A percentile compares a stretch with the other conserved stretches of the same genome.
Evolutionary conservation across 176 grass and related monocot genomes (phyloP).

Genomic region (Hordeum marinum): DNA sequence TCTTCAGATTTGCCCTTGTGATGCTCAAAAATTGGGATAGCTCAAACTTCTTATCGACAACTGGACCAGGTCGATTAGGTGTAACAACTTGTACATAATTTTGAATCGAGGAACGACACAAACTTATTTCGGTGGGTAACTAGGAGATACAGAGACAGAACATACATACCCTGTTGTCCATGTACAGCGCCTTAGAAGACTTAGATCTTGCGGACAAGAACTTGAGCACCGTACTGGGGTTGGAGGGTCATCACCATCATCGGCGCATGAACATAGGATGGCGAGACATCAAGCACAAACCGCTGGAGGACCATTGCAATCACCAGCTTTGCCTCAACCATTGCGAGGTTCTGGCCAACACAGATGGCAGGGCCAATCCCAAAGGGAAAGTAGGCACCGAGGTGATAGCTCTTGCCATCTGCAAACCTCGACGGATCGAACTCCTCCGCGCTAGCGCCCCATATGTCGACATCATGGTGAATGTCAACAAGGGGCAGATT

Average conservation of each 20-base stretch:
- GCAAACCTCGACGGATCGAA: constrained; percentile 76
- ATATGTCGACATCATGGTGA: constrained; percentile 63
- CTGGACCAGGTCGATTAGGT: not conserved
- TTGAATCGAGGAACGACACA: not conserved
- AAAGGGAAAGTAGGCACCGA: constrained; percentile 65
- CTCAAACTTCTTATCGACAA: not conserved
- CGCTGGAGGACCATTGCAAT: constrained; percentile 60
- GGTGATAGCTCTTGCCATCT: constrained; percentile 60
- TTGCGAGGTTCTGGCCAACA: constrained; percentile 72
- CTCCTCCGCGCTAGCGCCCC: constrained; percentile 45
- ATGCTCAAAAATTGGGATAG: not conserved
- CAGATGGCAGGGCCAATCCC: constrained; percentile 60
- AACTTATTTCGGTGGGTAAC: not conserved
- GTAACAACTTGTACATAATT: not conserved
- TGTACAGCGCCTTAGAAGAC: not conserved
- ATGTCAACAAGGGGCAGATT: constrained; percentile 43
- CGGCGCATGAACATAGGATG: constrained; percentile 78
- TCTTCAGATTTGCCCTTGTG: not conserved
- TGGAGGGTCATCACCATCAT: constrained; percentile 54
- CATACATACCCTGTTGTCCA: not conserved
- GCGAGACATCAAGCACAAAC: constrained; percentile 46
- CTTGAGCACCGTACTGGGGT: constrained; percentile 70
- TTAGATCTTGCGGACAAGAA: constrained; percentile 67
- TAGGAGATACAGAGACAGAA: not conserved
- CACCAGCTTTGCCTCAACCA: constrained; percentile 57